Percentiles rank a stretch among this genome's conserved stretches.
Evolutionary conservation across 2,329 filamentous ascomycete species (phyloP).

Genomic region (Lachnellula arida): DNA sequence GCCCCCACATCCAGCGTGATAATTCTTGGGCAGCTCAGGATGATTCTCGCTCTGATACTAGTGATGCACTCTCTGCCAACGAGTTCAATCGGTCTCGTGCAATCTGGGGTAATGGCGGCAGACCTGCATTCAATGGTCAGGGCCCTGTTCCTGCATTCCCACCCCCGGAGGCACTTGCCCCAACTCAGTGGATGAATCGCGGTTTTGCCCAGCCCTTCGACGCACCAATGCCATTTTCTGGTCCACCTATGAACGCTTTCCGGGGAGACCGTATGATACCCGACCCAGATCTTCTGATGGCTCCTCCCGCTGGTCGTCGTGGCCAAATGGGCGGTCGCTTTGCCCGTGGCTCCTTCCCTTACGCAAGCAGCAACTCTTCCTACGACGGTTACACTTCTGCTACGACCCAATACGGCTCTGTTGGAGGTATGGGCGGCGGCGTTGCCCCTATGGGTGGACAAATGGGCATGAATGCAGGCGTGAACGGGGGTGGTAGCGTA

Average conservation of each 20-base stretch:
- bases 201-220: constrained; percentile 31
- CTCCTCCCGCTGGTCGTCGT: constrained; percentile 24
- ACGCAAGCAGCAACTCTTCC: constrained; percentile 32
- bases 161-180: constrained; percentile 32
- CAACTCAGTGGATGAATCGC: constrained; percentile 45
- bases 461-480: constrained; percentile 19
- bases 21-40: constrained; percentile 49
- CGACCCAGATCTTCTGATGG: constrained; percentile 28
- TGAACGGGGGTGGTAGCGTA: constrained; percentile 23
- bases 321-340: constrained; percentile 24
- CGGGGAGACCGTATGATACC: constrained; percentile 28
- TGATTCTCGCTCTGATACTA: constrained; percentile 52
- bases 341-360: constrained; percentile 26
- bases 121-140: constrained; percentile 34
- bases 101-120: constrained; percentile 48
- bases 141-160: constrained; percentile 24
- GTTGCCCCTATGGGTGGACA: constrained; percentile 17
- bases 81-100: constrained; percentile 50
- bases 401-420: constrained; percentile 27
- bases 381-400: constrained; percentile 30
- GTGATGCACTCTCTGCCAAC: constrained; percentile 48
- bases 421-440: constrained; percentile 23
- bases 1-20: constrained; percentile 37
- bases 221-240: constrained; percentile 22
- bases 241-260: constrained; percentile 23